Evolutionary conservation across 345 rosid species (phyloP).

Genomic region (Rhizophora mangle): DNA sequence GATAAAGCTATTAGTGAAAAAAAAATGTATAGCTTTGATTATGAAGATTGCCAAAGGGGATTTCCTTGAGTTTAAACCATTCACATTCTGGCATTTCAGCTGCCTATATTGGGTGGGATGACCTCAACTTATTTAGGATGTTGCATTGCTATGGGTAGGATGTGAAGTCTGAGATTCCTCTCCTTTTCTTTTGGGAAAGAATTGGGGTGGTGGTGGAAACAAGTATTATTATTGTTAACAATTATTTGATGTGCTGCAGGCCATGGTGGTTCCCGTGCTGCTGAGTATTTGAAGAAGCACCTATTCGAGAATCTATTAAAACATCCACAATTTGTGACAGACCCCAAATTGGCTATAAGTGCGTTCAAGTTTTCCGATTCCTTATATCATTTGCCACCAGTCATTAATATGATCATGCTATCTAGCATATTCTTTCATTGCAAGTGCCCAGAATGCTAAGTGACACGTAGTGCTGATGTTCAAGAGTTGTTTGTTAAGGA

Average conservation of each 20-base stretch:
- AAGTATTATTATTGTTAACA: not conserved
- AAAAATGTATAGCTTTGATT: too few species aligned
- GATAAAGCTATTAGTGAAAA: not conserved
- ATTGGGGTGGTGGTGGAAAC: not conserved
- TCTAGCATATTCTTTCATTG: slow-evolving; percentile 6
- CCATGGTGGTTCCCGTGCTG: slow-evolving; percentile 99
- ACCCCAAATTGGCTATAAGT: slow-evolving; percentile 87
- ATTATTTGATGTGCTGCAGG: slow-evolving; percentile 42
- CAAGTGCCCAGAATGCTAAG: too few species aligned
- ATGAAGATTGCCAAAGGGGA: too few species aligned
- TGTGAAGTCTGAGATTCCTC: not conserved
- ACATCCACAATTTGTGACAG: slow-evolving; percentile 74
- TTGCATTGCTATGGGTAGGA: not conserved
- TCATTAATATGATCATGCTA: slow-evolving; percentile 1
- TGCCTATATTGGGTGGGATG: not conserved
- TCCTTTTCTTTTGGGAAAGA: not conserved
- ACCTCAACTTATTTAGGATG: not conserved
- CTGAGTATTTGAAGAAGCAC: slow-evolving; percentile 87
- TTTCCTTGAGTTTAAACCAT: too few species aligned
- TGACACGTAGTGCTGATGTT: too few species aligned
- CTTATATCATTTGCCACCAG: not conserved
- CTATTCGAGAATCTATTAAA: slow-evolving; percentile 87
- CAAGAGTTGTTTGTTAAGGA: too few species aligned
- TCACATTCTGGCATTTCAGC: not conserved
- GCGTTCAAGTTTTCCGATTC: slow-evolving; percentile 20